phyloP scores from a whole-genome alignment of 495 filamentous ascomycete species.

The Talaromyces thailandensis region DNA sequence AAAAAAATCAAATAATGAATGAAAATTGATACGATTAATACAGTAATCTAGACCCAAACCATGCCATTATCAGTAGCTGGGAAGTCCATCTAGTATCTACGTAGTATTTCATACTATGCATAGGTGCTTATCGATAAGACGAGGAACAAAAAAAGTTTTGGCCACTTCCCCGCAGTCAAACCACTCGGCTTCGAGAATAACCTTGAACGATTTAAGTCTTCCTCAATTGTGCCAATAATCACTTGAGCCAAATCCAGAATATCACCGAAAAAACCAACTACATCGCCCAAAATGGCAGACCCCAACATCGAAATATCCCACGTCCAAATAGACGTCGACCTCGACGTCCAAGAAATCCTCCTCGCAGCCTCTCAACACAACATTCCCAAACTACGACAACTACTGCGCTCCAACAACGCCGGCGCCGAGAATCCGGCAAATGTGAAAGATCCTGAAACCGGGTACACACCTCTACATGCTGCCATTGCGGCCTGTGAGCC shows the following conservation, averaged over 20 bases:
- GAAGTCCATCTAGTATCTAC: too few species aligned
- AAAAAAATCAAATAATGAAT: too few species aligned
- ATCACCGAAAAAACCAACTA: neutral
- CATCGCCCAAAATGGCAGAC: neutral
- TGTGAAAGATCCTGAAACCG: constrained; percentile 75
- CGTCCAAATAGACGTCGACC: constrained; percentile 24
- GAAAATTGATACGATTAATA: too few species aligned
- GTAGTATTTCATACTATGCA: too few species aligned
- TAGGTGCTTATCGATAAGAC: neutral
- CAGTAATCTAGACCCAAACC: too few species aligned
- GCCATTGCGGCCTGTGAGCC: constrained; percentile 78
- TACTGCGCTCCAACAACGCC: constrained; percentile 51
- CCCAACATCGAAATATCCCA: neutral
- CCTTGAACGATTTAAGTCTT: too few species aligned
- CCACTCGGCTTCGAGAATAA: too few species aligned
- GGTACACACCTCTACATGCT: constrained; percentile 80
- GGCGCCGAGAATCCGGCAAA: constrained; percentile 50
- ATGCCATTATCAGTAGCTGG: too few species aligned
- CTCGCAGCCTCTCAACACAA: constrained; percentile 81
- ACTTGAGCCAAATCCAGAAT: neutral
- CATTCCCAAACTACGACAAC: constrained; percentile 57
- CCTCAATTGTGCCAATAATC: too few species aligned
- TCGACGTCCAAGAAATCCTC: constrained; percentile 50
- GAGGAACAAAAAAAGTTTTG: neutral
- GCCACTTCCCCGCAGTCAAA: neutral